These are phyloP conservation scores for Paecilomyces formosus DNA, from an alignment of 2,329 filamentous ascomycete genomes.

Conservation along the genomic window DNA sequence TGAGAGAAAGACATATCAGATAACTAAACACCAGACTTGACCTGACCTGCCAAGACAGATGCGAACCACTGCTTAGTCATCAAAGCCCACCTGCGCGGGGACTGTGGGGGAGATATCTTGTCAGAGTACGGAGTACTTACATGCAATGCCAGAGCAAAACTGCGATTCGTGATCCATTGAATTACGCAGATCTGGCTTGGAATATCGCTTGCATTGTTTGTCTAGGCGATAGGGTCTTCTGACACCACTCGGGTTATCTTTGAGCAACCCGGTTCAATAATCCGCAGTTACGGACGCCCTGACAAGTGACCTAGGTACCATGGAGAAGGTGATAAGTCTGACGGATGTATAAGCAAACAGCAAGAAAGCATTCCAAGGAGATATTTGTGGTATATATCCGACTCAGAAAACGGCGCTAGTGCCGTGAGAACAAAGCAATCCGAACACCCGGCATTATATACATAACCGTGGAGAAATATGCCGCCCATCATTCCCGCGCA, in stretches of 20 bases:
- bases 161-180: neutral
- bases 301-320: neutral
- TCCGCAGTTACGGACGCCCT: neutral
- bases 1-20: no score
- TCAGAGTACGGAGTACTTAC: neutral
- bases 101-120: neutral
- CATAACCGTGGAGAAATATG: slow-evolving; percentile 17
- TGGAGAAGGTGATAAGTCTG: neutral
- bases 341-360: neutral
- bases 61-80: neutral
- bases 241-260: neutral
- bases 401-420: neutral
- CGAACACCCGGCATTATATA: neutral
- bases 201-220: neutral
- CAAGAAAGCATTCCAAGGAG: neutral
- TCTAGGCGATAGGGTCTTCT: neutral
- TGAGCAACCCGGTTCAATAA: neutral
- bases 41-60: neutral
- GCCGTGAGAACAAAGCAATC: neutral
- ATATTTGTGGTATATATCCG: neutral
- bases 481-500: slow-evolving; percentile 24
- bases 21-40: neutral
- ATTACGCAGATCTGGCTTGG: neutral
- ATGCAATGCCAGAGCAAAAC: neutral
- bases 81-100: neutral